Evolutionary conservation across 257 asterid species (phyloP).

Genomic region (Solanum chilense): DNA sequence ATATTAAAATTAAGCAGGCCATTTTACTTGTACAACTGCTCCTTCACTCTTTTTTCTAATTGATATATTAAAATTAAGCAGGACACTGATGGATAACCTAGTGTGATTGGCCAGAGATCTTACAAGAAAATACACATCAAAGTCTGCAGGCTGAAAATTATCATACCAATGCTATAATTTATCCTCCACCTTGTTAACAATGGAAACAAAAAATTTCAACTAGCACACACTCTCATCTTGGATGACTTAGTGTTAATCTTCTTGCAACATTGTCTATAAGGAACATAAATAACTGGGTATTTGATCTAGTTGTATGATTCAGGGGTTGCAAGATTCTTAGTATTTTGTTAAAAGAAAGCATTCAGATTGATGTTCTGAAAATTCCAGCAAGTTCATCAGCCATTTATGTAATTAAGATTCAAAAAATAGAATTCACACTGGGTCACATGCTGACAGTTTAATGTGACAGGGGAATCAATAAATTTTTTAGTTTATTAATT

Average conservation of each 20-base stretch:
- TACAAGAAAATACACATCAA: background rate
- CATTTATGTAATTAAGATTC: background rate
- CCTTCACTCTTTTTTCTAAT: background rate
- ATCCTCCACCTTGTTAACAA: background rate
- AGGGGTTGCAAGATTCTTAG: conserved; percentile 30
- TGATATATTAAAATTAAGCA: background rate
- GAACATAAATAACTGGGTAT: conserved; percentile 22
- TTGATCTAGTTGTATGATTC: conserved; percentile 88
- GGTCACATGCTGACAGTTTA: background rate
- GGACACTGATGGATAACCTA: background rate
- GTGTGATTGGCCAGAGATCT: background rate
- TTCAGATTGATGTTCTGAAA: background rate
- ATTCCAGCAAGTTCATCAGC: background rate
- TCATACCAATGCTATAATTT: background rate
- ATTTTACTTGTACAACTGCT: background rate
- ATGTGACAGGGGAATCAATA: background rate
- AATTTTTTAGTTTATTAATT: background rate
- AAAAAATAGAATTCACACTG: background rate
- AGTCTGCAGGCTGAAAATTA: background rate
- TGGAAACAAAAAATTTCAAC: background rate
- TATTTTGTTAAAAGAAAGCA: background rate
- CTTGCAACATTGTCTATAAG: background rate
- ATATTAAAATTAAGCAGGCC: background rate
- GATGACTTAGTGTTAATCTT: background rate
- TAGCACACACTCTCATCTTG: background rate